Conservation (phyloP, 208 protist genomes). For the Trypanosoma scelopori region DNA sequence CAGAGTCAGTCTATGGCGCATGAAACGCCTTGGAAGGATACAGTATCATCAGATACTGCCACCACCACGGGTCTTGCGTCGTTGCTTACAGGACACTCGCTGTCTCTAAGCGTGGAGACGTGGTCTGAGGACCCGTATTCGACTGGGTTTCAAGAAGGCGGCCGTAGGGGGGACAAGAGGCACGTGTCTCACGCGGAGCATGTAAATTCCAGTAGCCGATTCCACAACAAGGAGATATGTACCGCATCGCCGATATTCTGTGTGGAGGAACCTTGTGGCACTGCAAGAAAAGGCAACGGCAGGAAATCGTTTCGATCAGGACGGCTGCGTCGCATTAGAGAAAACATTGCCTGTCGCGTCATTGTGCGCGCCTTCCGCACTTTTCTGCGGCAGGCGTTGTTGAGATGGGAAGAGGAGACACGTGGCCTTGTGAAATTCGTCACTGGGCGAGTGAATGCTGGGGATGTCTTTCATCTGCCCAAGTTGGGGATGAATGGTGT, state of each 20-base stretch:
- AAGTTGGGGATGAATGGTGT: not conserved
- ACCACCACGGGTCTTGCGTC: not conserved
- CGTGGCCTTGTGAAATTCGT: slow-evolving; percentile 20
- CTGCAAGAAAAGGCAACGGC: not conserved
- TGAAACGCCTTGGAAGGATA: not conserved
- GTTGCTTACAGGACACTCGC: too few species aligned
- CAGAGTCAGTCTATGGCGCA: slow-evolving; percentile 3
- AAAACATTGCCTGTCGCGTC: slow-evolving; percentile 36
- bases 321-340: slow-evolving; percentile 29
- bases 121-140: too few species aligned
- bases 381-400: slow-evolving; percentile 8
- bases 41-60: not conserved
- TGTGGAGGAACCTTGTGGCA: not conserved
- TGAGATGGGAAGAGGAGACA: slow-evolving; percentile 27
- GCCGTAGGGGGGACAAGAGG: too few species aligned
- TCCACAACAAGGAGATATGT: too few species aligned
- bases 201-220: too few species aligned
- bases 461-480: not conserved
- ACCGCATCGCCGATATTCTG: too few species aligned
- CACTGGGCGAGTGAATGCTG: slow-evolving; percentile 21
- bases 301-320: not conserved
- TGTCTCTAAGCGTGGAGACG: too few species aligned
- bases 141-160: too few species aligned
- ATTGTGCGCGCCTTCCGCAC: slow-evolving; percentile 35
- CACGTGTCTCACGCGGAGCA: too few species aligned